A percentile compares a stretch with the other conserved stretches of the same genome.
phyloP scores from a whole-genome alignment of 2,329 filamentous ascomycete species.

The Ophiocordyceps camponoti-leonardi region DNA sequence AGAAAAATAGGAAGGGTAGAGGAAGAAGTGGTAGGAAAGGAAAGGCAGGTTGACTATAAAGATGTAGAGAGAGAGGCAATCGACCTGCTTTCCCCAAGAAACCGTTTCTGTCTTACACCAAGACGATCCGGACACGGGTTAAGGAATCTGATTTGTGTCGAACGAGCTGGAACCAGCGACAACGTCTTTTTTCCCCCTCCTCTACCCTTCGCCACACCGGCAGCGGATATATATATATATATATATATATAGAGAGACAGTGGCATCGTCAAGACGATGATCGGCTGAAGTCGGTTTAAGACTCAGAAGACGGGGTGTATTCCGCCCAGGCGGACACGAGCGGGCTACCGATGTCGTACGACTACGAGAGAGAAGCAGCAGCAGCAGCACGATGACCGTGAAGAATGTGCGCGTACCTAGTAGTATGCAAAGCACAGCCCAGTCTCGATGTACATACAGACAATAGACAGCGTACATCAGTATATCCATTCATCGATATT shows the following conservation, averaged over 20 bases:
- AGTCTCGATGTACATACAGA: background rate
- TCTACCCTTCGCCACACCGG: background rate
- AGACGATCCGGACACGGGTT: background rate
- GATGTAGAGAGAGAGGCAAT: no score
- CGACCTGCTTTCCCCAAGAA: background rate
- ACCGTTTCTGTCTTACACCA: background rate
- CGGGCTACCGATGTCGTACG: background rate
- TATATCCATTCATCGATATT: no score
- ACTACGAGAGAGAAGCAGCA: no score
- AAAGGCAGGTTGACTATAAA: no score
- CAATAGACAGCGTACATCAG: no score
- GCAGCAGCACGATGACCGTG: no score
- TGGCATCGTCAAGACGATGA: background rate
- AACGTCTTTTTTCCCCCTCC: background rate
- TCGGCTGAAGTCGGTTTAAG: background rate
- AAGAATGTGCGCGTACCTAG: background rate
- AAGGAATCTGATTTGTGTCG: background rate
- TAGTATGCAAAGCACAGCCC: background rate
- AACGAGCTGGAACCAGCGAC: background rate
- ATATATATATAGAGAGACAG: background rate
- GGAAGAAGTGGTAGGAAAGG: no score
- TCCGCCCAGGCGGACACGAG: background rate
- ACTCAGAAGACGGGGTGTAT: background rate
- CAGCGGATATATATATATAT: background rate
- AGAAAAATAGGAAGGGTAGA: background rate